Conservation (phyloP, 2,329 filamentous ascomycete genomes). For the Claviceps digitariae region DNA sequence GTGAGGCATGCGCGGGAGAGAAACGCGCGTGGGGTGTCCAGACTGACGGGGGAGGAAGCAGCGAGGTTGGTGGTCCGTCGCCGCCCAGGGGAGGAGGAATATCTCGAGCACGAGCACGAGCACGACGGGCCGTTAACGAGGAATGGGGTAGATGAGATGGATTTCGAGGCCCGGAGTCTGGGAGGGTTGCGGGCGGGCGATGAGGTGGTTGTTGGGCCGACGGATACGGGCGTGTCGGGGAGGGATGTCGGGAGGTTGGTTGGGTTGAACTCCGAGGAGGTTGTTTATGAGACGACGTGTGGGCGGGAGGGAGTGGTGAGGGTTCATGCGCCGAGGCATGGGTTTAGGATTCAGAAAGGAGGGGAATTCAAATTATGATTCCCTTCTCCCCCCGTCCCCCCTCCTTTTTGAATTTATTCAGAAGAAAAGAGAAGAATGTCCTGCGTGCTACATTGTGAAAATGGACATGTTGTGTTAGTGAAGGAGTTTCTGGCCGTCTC, state of each 20-base stretch:
- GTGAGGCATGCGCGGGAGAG: slow-evolving; percentile 27
- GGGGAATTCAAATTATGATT: too few species aligned
- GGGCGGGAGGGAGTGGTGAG: slow-evolving; percentile 28
- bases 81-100: slow-evolving; percentile 18
- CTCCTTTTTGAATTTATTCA: too few species aligned
- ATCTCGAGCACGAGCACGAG: too few species aligned
- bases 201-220: slow-evolving; percentile 42
- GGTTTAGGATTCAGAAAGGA: too few species aligned
- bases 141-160: slow-evolving; percentile 29
- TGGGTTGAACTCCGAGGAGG: slow-evolving; percentile 36
- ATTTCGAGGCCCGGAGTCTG: slow-evolving; percentile 31
- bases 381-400: too few species aligned
- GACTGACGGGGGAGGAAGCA: slow-evolving; percentile 40
- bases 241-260: slow-evolving; percentile 44
- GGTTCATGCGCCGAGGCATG: too few species aligned
- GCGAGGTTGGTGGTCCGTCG: slow-evolving; percentile 27
- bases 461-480: too few species aligned
- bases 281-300: slow-evolving; percentile 36
- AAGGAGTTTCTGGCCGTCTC: too few species aligned
- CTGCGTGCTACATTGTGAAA: too few species aligned
- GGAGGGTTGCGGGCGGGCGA: slow-evolving; percentile 38
- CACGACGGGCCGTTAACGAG: slow-evolving; percentile 23
- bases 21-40: slow-evolving; percentile 21
- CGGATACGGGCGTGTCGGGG: slow-evolving; percentile 46
- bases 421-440: too few species aligned